Percentiles rank a stretch among this genome's conserved stretches.
Evolutionary conservation across 768 basidiomycete species (phyloP).

Genomic region (Terana coerulea): DNA sequence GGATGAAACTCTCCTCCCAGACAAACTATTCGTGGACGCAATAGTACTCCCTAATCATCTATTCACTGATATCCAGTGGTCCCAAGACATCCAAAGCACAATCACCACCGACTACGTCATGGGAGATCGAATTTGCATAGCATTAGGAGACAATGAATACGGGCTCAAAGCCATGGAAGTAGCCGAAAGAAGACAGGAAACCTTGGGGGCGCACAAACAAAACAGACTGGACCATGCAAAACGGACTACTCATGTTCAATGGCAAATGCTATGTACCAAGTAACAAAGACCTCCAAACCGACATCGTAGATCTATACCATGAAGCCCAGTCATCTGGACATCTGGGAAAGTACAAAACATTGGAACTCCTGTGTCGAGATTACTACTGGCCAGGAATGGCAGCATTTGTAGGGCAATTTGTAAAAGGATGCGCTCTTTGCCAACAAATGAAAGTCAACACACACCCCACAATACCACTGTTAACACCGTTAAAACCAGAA

Average conservation of each 20-base stretch:
- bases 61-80: neutral
- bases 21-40: neutral
- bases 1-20: neutral
- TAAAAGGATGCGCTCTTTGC: conserved; percentile 25
- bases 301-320: conserved; percentile 18
- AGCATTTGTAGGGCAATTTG: conserved; percentile 18
- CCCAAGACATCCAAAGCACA: neutral
- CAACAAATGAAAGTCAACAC: conserved; percentile 23
- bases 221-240: neutral
- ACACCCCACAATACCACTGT: neutral
- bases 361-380: conserved; percentile 16
- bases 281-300: neutral
- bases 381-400: conserved; percentile 30
- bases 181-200: neutral
- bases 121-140: neutral
- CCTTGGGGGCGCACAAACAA: too few species aligned
- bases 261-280: neutral
- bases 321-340: conserved; percentile 25
- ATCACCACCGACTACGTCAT: neutral
- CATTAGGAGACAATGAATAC: too few species aligned
- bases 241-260: neutral
- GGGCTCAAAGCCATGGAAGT: too few species aligned
- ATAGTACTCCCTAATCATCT: neutral
- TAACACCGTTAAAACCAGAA: neutral
- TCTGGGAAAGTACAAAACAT: conserved; percentile 23